Conservation (phyloP, 805 yeast genomes). For the Myxozyma sirexii region DNA sequence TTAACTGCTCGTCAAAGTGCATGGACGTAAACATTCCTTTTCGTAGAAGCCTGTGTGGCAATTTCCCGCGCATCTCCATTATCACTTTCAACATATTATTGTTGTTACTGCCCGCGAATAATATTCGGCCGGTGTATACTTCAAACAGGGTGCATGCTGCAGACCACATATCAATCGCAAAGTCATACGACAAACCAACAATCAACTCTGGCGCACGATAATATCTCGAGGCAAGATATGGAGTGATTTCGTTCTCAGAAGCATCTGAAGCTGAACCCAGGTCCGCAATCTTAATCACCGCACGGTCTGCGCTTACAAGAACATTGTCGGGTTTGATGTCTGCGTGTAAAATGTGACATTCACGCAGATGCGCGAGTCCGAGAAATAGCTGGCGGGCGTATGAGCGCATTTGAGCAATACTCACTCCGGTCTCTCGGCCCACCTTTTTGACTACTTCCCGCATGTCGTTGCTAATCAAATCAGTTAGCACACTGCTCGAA, state of each 20-base stretch:
- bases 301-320: slow-evolving; percentile 60
- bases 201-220: slow-evolving; percentile 77
- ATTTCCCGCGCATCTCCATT: slow-evolving; percentile 41
- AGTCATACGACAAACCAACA: slow-evolving; percentile 62
- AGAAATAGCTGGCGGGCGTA: slow-evolving; percentile 73
- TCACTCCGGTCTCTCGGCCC: slow-evolving; percentile 81
- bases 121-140: slow-evolving; percentile 87
- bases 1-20: slow-evolving; percentile 40
- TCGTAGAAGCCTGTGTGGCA: slow-evolving; percentile 40
- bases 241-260: slow-evolving; percentile 37
- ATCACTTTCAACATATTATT: slow-evolving; percentile 57
- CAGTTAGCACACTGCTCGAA: background rate
- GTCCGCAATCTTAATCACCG: slow-evolving; percentile 81
- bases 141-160: slow-evolving; percentile 93
- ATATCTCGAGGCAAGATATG: slow-evolving; percentile 57
- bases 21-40: slow-evolving; percentile 36
- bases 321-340: slow-evolving; percentile 92
- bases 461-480: slow-evolving; percentile 57
- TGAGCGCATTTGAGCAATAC: slow-evolving; percentile 65
- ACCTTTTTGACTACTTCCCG: slow-evolving; percentile 76
- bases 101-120: slow-evolving; percentile 87
- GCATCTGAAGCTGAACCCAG: slow-evolving; percentile 74
- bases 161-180: slow-evolving; percentile 89
- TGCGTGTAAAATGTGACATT: slow-evolving; percentile 77
- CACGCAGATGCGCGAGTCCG: slow-evolving; percentile 68